Base-by-base conservation (phyloP, 495 filamentous ascomycete genomes). In the Thozetella sp. region DNA sequence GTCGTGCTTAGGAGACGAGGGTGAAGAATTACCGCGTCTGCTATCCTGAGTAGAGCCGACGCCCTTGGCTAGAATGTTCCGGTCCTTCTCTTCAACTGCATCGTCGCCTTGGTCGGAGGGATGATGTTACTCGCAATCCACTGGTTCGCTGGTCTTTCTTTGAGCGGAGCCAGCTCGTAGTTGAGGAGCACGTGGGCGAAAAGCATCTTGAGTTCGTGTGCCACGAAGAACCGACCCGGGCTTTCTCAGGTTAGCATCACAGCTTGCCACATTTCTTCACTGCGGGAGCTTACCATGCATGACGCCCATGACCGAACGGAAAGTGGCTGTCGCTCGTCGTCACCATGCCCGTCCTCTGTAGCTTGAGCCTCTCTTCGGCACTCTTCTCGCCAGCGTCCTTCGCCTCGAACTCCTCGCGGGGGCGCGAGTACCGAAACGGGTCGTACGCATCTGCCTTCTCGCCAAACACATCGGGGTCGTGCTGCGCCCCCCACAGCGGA, bases 221-320 rank as follows among this genome's bases (percentile, higher is more conserved):
- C 48, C 9, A 51, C 48, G 23, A 51, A 51, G 48, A 51, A 51
- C 12, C 48, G 9, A 6, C 48, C 30, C 17, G 30, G 30, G 30
- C 30, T 37, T 6, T 17, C 30, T 37, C 30, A 17, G 30, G 17
- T 37, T 37, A 17, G 6, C 17, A 37, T 6, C 17, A 17, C 6
- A 9, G 30, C 6, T 17, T 17, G 30, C 30, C 30, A 17, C 30
- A 17, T 17, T 17, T 6, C 17, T 37, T 17, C 30, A 37, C 17
- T 6, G 27, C 3, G 19, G 22, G 54, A 3, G 20, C 58, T 55
- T 48, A 60, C 58, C 58, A 60, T n/a, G 58, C 46, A 22, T 60
- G 58, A 24, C 58, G 2, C 3, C 58, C 58, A n/a, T 60, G 58
- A 17, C 58, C 58, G 30, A 60, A 60, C n/a, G 58, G 25, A 0